Base-by-base conservation (phyloP, 352 stramenopile genomes). In the Globisporangium cederbergense region DNA sequence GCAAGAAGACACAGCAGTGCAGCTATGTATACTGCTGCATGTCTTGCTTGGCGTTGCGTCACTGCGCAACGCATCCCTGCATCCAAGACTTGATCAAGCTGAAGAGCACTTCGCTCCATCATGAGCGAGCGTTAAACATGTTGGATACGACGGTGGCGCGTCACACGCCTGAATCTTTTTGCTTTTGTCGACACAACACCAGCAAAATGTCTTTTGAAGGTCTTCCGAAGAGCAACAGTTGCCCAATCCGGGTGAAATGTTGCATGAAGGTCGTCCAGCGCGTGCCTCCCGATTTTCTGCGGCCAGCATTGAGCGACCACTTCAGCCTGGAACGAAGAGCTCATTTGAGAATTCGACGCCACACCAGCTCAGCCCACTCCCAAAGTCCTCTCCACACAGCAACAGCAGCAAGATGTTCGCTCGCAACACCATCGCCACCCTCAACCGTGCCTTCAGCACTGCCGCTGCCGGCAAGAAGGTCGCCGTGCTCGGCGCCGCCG, bases 401-500 rank as follows among this genome's bases (percentile, higher is more conserved):
- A 28, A 28, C 25, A 34, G 0, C 4, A 28, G 4, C 55, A 72
- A 72, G 55, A 72, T 72, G 66, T 50, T 72, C 56, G 16, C 55
- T 10, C 66, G 66, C 49, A 63, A 32, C 43, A 47, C 54, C 32
- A 65, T 75, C 53, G 66, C 72, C 14, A 64, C 64, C 60, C 59
- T 71, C 20, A 61, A 61, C 64, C 74, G 72, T 53, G 69, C 80
- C 45, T 93, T 79, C 77, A 89, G 80, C 62, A 81, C 78, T 49
- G 74, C 73, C 70, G 58, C 74, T 13, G 81, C 71, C 60, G 75
- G 83, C 63, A 88, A 92, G 72, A 94, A 94, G 73, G 85, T 94
- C 53, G 81, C 86, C 18, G 86, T 92, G 54, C 75, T 95, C 38
- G 98, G 97, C 62, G 98, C 98, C 20, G 93, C 96, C 22, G 98